Conservation (phyloP, 805 yeast genomes). For the Zygosaccharomyces siamensis region DNA sequence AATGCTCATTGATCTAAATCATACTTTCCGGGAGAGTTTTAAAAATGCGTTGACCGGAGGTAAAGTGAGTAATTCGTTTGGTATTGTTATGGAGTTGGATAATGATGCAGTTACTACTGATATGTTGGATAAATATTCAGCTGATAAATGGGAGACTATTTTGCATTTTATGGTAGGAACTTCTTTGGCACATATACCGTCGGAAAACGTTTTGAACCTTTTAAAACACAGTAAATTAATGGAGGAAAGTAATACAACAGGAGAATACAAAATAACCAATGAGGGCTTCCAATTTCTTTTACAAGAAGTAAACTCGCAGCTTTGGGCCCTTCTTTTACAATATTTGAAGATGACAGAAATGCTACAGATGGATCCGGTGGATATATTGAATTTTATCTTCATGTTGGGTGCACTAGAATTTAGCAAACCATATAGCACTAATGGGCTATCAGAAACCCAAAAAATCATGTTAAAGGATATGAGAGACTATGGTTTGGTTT, state of each 20-base stretch:
- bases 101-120: slow-evolving; percentile 54
- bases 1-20: slow-evolving; percentile 48
- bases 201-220: slow-evolving; percentile 74
- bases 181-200: slow-evolving; percentile 61
- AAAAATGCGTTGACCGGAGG: slow-evolving; percentile 83
- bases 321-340: slow-evolving; percentile 87
- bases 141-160: slow-evolving; percentile 89
- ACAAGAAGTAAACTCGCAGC: slow-evolving; percentile 89
- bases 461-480: slow-evolving; percentile 81
- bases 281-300: slow-evolving; percentile 90
- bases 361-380: slow-evolving; percentile 91
- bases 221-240: slow-evolving; percentile 78
- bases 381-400: slow-evolving; percentile 87
- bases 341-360: slow-evolving; percentile 81
- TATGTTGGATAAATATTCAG: slow-evolving; percentile 74
- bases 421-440: slow-evolving; percentile 77
- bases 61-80: slow-evolving; percentile 62
- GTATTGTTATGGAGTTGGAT: slow-evolving; percentile 55
- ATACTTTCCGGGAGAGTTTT: slow-evolving; percentile 69
- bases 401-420: slow-evolving; percentile 88
- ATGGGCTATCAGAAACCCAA: slow-evolving; percentile 74
- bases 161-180: slow-evolving; percentile 98
- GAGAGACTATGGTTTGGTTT: slow-evolving; percentile 86
- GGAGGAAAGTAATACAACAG: slow-evolving; percentile 51
- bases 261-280: slow-evolving; percentile 67